These are phyloP conservation scores for Beauveria sp. DNA, from an alignment of 2,329 filamentous ascomycete species.

Conservation along the genomic window DNA sequence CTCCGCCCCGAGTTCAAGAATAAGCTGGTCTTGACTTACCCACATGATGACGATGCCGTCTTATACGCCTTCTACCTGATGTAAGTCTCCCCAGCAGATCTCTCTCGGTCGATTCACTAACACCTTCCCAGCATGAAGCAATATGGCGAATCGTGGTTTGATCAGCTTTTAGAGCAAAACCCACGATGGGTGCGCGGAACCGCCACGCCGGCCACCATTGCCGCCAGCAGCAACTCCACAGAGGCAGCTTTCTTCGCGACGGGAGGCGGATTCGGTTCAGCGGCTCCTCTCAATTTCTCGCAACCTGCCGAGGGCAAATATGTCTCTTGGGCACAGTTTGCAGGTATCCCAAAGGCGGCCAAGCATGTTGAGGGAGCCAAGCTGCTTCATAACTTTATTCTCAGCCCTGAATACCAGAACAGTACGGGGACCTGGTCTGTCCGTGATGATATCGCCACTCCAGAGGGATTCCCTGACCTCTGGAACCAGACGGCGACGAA, in stretches of 20 bases:
- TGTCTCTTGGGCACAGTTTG: slow-evolving; percentile 41
- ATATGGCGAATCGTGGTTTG: slow-evolving; percentile 39
- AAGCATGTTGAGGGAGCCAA: slow-evolving; percentile 44
- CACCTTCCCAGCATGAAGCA: slow-evolving; percentile 24
- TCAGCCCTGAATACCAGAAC: slow-evolving; percentile 33
- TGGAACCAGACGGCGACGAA: slow-evolving; percentile 25
- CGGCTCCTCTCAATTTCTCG: slow-evolving; percentile 17
- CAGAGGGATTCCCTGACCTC: slow-evolving; percentile 23
- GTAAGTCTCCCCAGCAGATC: slow-evolving; percentile 21
- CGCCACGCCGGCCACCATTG: slow-evolving; percentile 31
- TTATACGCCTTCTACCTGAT: slow-evolving; percentile 42
- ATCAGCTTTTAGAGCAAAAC: slow-evolving; percentile 39
- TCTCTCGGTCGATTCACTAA: neutral
- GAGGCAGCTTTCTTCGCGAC: slow-evolving; percentile 29
- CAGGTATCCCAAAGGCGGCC: slow-evolving; percentile 39
- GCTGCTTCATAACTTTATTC: slow-evolving; percentile 39
- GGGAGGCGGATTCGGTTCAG: slow-evolving; percentile 14
- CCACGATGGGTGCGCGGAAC: slow-evolving; percentile 46
- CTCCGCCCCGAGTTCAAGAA: slow-evolving; percentile 43
- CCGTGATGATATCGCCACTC: slow-evolving; percentile 25
- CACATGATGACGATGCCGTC: slow-evolving; percentile 51
- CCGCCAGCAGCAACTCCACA: slow-evolving; percentile 22
- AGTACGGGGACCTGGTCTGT: slow-evolving; percentile 25
- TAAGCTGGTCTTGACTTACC: slow-evolving; percentile 47
- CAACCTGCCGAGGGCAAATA: slow-evolving; percentile 32